A percentile compares a stretch with the other conserved stretches of the same genome.
Evolutionary conservation across 495 filamentous ascomycete genomes (phyloP).

Genomic region (Neurospora terricola): DNA sequence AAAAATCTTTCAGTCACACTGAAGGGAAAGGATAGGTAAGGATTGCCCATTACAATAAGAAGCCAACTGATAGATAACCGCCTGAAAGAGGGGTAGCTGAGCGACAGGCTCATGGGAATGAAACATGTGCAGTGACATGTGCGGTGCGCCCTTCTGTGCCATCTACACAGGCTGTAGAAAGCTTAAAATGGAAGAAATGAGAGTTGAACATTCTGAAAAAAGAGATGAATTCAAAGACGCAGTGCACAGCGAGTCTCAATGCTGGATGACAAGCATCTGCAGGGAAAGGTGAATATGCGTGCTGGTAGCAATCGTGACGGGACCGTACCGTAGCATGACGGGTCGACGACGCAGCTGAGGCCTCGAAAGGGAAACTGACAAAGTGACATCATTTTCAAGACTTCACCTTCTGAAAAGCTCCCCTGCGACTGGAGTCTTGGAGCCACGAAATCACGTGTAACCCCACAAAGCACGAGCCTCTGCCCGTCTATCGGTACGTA

Average conservation of each 20-base stretch:
- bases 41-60: not conserved
- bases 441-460: conserved; percentile 6
- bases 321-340: not conserved
- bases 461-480: not conserved
- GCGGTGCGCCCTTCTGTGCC: not conserved
- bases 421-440: not conserved
- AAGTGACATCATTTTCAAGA: not conserved
- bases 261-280: not conserved
- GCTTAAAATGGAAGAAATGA: not conserved
- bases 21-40: not conserved
- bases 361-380: not conserved
- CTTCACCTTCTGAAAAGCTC: not conserved
- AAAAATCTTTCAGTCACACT: not conserved
- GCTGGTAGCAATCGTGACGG: not conserved
- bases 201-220: not conserved
- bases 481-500: not conserved
- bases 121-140: not conserved
- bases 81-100: not conserved
- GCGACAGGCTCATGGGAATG: not conserved
- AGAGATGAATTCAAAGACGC: not conserved
- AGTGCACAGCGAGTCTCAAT: not conserved
- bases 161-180: not conserved
- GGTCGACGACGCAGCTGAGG: not conserved
- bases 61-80: not conserved
- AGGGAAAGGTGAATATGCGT: not conserved